These are phyloP conservation scores for Cladophialophora carrionii DNA, from an alignment of 2,329 filamentous ascomycete genomes.

Conservation along the genomic window DNA sequence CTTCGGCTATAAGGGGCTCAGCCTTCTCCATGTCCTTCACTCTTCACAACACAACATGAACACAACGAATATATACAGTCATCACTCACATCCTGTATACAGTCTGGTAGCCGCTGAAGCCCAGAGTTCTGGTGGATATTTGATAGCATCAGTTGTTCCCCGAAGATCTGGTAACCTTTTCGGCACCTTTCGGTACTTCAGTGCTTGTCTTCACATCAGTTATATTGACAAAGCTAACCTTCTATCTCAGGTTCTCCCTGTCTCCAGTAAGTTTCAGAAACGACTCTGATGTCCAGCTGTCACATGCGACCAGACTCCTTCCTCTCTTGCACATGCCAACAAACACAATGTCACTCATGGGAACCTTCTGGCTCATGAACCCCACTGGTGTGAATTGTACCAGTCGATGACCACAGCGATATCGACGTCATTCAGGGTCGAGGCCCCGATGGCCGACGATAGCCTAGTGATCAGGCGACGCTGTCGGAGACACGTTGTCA, in stretches of 20 bases:
- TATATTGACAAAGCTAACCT: neutral
- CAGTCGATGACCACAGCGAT: neutral
- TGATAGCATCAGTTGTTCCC: neutral
- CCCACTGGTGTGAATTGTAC: too few species aligned
- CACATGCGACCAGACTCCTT: neutral
- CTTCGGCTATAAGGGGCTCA: neutral
- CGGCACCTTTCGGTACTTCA: neutral
- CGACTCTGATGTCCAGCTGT: neutral
- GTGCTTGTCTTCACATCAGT: neutral
- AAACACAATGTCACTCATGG: neutral
- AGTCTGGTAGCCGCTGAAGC: neutral
- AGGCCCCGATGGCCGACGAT: too few species aligned
- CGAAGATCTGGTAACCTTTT: neutral
- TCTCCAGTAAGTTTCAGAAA: neutral
- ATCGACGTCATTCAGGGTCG: neutral
- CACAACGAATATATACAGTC: slow-evolving; percentile 11
- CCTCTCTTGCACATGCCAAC: slow-evolving; percentile 3
- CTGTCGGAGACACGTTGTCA: neutral
- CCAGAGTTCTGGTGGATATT: neutral
- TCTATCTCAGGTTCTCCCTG: neutral
- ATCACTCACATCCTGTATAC: neutral
- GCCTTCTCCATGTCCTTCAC: neutral
- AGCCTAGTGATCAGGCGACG: neutral
- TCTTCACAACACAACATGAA: neutral
- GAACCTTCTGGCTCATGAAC: too few species aligned